Percentiles rank a stretch among this genome's conserved stretches.
Evolutionary conservation across 805 yeast species (phyloP).

Genomic region (Saccharomyces kudriavzevii): DNA sequence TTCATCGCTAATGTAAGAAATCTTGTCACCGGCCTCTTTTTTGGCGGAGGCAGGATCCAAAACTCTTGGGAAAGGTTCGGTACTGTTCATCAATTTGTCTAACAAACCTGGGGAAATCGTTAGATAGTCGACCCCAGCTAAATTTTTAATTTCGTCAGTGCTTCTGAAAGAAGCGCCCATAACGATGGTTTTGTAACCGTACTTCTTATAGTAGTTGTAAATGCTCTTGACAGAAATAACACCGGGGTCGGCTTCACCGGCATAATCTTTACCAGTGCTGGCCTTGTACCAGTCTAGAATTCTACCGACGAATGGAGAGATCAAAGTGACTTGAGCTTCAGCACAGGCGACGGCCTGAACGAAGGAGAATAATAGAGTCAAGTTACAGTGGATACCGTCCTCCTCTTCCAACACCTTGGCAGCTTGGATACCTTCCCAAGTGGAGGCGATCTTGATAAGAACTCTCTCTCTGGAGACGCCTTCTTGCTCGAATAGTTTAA

Average conservation of each 20-base stretch:
- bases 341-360: constrained; percentile 98
- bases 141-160: constrained; percentile 83
- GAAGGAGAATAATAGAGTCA: constrained; percentile 88
- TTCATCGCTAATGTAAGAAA: constrained; percentile 75
- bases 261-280: constrained; percentile 76
- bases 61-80: constrained; percentile 67
- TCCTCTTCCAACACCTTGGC: constrained; percentile 88
- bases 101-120: constrained; percentile 88
- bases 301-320: constrained; percentile 98
- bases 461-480: constrained; percentile 86
- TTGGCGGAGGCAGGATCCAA: constrained; percentile 61
- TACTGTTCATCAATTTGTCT: constrained; percentile 74
- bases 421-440: constrained; percentile 98
- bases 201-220: constrained; percentile 95
- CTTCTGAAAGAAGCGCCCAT: constrained; percentile 99
- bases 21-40: constrained; percentile 49
- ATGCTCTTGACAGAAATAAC: constrained; percentile 77
- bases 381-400: constrained; percentile 85
- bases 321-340: constrained; percentile 89
- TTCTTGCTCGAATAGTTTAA: constrained; percentile 69
- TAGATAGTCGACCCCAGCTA: constrained; percentile 93
- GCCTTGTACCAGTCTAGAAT: constrained; percentile 97
- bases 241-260: constrained; percentile 81
- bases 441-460: constrained; percentile 90
- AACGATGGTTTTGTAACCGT: constrained; percentile 89